Evolutionary conservation across 176 grass and related monocot species (phyloP).

Genomic region (Triticum timopheevii): DNA sequence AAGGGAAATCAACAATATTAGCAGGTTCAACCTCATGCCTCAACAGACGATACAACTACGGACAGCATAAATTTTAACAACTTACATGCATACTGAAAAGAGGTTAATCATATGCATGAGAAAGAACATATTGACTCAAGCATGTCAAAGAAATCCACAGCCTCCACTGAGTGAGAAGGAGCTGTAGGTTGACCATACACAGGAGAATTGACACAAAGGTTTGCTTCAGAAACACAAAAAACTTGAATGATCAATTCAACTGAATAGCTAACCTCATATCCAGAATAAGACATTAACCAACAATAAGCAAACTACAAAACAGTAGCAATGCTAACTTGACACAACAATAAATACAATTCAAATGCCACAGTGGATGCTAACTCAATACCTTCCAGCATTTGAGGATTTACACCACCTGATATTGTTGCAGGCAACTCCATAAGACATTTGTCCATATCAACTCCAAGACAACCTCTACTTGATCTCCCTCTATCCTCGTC

Average conservation of each 20-base stretch:
- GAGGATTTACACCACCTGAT: conserved; percentile 2
- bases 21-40: neutral
- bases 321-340: neutral
- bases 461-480: conserved; percentile 9
- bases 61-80: neutral
- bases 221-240: neutral
- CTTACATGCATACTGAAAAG: neutral
- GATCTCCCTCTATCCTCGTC: conserved; percentile 20
- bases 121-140: neutral
- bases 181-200: neutral
- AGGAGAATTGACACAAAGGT: neutral
- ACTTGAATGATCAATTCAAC: neutral
- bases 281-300: conserved; percentile 8
- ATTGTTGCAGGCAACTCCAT: neutral
- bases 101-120: conserved; percentile 25
- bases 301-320: neutral
- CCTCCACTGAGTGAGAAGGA: neutral
- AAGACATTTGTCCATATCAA: conserved; percentile 10
- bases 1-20: neutral
- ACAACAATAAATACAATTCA: neutral
- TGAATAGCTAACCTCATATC: conserved; percentile 6
- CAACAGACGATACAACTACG: conserved; percentile 3
- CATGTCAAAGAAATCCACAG: neutral
- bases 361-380: neutral
- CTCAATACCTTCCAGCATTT: conserved; percentile 28